These are phyloP conservation scores for Apiospora saccharicola DNA, from an alignment of 2,329 filamentous ascomycete species.

Conservation along the genomic window DNA sequence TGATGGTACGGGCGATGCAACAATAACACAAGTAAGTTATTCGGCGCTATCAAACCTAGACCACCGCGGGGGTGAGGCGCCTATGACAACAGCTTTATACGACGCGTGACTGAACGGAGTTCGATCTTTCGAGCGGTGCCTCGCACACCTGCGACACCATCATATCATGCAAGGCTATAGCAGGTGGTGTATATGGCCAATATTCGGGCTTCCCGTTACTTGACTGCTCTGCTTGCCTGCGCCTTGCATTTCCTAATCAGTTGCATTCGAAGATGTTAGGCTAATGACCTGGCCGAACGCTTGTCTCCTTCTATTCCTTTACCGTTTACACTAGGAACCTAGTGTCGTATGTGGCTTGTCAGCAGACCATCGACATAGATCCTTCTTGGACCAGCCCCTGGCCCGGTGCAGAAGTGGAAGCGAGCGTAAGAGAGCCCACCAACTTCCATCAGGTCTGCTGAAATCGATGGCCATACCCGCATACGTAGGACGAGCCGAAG, in stretches of 20 bases:
- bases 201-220: not conserved
- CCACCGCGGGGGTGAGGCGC: not conserved
- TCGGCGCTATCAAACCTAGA: not conserved
- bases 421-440: not conserved
- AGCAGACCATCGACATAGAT: not conserved
- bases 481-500: not conserved
- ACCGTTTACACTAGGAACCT: not conserved
- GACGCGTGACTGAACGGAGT: not conserved
- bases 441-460: not conserved
- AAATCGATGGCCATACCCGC: not conserved
- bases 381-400: not conserved
- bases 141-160: not conserved
- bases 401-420: no score
- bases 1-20: not conserved
- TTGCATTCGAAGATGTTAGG: not conserved
- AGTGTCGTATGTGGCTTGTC: conserved; percentile 9
- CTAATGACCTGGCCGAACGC: not conserved
- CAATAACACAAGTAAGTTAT: not conserved
- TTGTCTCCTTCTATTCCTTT: not conserved
- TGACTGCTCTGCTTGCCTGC: not conserved
- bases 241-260: conserved; percentile 2
- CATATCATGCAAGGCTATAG: conserved; percentile 12
- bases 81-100: not conserved
- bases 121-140: not conserved
- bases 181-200: not conserved